Evolutionary conservation across 805 yeast species (phyloP).

Genomic region (Candida takata): DNA sequence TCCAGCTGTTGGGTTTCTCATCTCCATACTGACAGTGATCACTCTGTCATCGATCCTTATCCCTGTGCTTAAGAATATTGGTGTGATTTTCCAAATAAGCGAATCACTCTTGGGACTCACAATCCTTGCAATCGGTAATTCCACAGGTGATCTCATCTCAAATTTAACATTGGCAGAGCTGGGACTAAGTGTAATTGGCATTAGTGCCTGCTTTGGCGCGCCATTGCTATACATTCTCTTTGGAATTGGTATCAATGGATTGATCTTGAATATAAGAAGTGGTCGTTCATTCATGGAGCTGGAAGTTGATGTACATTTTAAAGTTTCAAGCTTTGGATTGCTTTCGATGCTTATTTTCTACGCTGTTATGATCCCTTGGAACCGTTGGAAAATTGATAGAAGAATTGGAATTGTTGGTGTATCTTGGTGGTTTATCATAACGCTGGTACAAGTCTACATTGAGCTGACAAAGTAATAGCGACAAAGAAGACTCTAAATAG

Average conservation of each 20-base stretch:
- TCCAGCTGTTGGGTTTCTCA: constrained; percentile 53
- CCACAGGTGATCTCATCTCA: constrained; percentile 83
- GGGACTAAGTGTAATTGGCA: constrained; percentile 84
- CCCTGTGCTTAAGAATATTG: constrained; percentile 50
- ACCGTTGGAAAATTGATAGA: constrained; percentile 20
- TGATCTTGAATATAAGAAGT: constrained; percentile 33
- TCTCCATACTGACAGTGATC: constrained; percentile 65
- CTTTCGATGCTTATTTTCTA: constrained; percentile 17
- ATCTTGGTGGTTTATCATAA: constrained; percentile 22
- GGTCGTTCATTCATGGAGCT: constrained; percentile 7
- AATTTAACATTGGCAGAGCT: constrained; percentile 71
- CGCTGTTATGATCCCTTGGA: constrained; percentile 18
- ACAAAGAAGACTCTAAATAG: background rate
- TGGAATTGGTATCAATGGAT: constrained; percentile 75
- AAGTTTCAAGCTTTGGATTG: constrained; percentile 19
- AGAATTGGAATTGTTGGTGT: constrained; percentile 20
- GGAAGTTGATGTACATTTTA: constrained; percentile 18
- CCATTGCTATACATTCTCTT: constrained; percentile 73
- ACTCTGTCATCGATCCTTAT: constrained; percentile 66
- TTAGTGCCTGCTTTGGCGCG: constrained; percentile 95
- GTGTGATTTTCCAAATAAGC: constrained; percentile 52
- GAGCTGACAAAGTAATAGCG: constrained; percentile 12
- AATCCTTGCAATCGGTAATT: constrained; percentile 86
- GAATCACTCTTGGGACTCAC: constrained; percentile 85
- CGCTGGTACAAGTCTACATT: constrained; percentile 15